A percentile compares a stretch with the other conserved stretches of the same genome.
Evolutionary conservation across 2,329 filamentous ascomycete genomes (phyloP).

Genomic region (Botrytis byssoidea): DNA sequence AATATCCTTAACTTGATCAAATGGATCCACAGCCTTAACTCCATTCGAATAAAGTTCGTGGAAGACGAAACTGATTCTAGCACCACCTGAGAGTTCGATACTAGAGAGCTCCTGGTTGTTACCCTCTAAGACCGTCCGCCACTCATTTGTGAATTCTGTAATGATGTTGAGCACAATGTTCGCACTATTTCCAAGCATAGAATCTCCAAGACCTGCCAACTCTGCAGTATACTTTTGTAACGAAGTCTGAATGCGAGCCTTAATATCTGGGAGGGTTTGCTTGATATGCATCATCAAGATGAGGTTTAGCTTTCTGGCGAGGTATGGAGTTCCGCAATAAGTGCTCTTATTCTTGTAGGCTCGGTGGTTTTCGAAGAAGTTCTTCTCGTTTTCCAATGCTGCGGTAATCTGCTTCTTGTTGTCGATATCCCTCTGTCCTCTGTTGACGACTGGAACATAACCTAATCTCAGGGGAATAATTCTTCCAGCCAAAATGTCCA

Average conservation of each 20-base stretch:
- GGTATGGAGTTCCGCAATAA: constrained; percentile 96
- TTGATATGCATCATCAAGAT: constrained; percentile 99
- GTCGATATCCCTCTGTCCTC: constrained; percentile 96
- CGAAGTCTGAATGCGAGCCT: constrained; percentile 90
- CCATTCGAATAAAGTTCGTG: constrained; percentile 98
- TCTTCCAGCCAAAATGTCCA: constrained; percentile 95
- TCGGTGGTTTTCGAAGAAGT: constrained; percentile 98
- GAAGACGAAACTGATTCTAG: constrained; percentile 98
- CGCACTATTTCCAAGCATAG: constrained; percentile 90
- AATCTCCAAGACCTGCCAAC: constrained; percentile 80
- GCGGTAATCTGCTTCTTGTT: constrained; percentile 93
- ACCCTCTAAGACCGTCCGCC: constrained; percentile 91
- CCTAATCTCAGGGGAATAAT: constrained; percentile 94
- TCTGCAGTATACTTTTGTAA: constrained; percentile 88
- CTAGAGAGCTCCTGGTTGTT: constrained; percentile 96
- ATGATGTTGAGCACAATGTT: constrained; percentile 99
- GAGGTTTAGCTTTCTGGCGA: constrained; percentile 94
- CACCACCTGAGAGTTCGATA: constrained; percentile 90
- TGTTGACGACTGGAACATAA: constrained; percentile 96
- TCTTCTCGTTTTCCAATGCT: constrained; percentile 89
- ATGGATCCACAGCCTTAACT: constrained; percentile 95
- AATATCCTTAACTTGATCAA: constrained; percentile 94
- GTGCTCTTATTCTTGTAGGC: constrained; percentile 98
- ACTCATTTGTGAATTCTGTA: constrained; percentile 97
- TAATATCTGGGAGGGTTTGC: constrained; percentile 97